Conservation (phyloP, 805 yeast genomes). For the Sugiyamaella lignohabitans region DNA sequence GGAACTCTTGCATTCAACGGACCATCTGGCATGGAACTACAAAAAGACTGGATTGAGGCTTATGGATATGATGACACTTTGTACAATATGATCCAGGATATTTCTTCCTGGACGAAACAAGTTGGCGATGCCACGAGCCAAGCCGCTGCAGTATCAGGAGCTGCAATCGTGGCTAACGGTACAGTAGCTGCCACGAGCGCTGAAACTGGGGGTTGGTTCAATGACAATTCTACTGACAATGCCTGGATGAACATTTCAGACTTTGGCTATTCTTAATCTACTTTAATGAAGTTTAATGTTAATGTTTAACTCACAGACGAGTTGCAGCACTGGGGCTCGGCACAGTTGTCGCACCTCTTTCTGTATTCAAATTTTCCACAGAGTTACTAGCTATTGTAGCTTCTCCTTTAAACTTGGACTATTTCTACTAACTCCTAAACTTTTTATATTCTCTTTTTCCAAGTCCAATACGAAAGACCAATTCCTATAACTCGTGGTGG, state of each 20-base stretch:
- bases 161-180: neutral
- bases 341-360: no score
- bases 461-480: no score
- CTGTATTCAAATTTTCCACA: no score
- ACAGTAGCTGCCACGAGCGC: constrained; percentile 7
- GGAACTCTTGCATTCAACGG: neutral
- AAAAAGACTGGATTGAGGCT: constrained; percentile 16
- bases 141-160: no score
- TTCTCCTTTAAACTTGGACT: no score
- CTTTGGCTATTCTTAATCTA: constrained; percentile 17
- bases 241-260: constrained; percentile 19
- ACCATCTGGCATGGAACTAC: neutral
- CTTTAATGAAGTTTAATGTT: neutral
- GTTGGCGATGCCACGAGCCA: constrained; percentile 6
- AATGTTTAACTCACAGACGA: neutral
- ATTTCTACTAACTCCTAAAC: no score
- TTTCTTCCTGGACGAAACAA: constrained; percentile 24
- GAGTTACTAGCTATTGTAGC: no score
- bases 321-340: no score
- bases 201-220: constrained; percentile 14
- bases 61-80: constrained; percentile 25
- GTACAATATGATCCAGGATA: constrained; percentile 27
- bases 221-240: neutral
- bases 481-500: no score
- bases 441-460: no score